These are phyloP conservation scores for Poa pratensis DNA, from an alignment of 176 grass and related monocot genomes.

Conservation along the genomic window DNA sequence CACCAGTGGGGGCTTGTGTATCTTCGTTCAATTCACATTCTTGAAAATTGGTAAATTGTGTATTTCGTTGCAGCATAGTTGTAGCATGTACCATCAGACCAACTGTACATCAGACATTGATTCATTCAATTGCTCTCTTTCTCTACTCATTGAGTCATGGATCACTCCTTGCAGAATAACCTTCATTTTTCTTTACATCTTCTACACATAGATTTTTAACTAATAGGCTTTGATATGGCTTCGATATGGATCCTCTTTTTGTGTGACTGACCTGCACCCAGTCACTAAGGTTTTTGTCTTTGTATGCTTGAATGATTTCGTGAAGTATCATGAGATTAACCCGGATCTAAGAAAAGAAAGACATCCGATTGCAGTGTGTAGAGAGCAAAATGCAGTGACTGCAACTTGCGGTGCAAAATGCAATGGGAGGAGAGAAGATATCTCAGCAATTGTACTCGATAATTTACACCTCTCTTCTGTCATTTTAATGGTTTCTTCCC, in stretches of 20 bases:
- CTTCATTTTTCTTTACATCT: background rate
- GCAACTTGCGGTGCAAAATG: too few species aligned
- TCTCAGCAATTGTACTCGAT: background rate
- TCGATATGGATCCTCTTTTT: background rate
- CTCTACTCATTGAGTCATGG: background rate
- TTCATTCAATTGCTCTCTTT: constrained; percentile 74
- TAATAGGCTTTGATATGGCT: background rate
- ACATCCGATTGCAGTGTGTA: background rate
- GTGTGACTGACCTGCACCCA: background rate
- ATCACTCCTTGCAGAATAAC: background rate
- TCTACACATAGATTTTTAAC: background rate
- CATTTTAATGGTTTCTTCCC: background rate
- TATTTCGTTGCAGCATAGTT: constrained; percentile 62
- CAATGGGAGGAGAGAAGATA: background rate
- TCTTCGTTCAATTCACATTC: constrained; percentile 71
- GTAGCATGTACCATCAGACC: constrained; percentile 62
- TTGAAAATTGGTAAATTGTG: constrained; percentile 57
- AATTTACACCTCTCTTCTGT: background rate
- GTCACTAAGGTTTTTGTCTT: background rate
- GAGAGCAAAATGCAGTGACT: background rate
- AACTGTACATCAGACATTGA: constrained; percentile 76
- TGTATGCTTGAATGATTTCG: background rate
- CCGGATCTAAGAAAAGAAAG: background rate
- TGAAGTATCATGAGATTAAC: background rate
- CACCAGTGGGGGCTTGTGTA: constrained; percentile 49